A percentile compares a stretch with the other conserved stretches of the same genome.
These are phyloP conservation scores for Acidiella bohemica DNA, from an alignment of 495 filamentous ascomycete species.

Conservation along the genomic window DNA sequence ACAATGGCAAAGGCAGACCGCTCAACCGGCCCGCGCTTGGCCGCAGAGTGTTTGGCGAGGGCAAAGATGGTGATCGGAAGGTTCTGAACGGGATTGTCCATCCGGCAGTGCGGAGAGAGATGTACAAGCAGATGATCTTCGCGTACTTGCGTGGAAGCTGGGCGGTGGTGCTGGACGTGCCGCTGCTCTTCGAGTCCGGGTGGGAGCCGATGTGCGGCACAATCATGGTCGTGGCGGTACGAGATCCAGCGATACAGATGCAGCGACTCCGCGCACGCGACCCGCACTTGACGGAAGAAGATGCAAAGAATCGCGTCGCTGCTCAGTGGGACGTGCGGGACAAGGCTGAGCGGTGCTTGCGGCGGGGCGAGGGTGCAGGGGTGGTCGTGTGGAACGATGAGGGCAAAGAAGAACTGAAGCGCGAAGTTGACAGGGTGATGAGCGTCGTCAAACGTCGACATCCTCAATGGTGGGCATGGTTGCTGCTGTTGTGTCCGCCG, in stretches of 20 bases:
- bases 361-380: conserved; percentile 46
- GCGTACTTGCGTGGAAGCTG: conserved; percentile 59
- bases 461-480: conserved; percentile 69
- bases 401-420: conserved; percentile 48
- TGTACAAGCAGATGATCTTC: conserved; percentile 51
- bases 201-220: conserved; percentile 71
- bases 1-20: conserved; percentile 43
- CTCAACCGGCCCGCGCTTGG: conserved; percentile 81
- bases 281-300: conserved; percentile 53
- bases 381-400: conserved; percentile 82
- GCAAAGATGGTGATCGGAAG: conserved; percentile 50
- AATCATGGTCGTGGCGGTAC: conserved; percentile 73
- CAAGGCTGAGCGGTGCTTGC: conserved; percentile 62
- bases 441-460: conserved; percentile 44
- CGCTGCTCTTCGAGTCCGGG: conserved; percentile 73
- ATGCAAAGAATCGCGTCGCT: conserved; percentile 66
- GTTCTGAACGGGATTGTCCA: conserved; percentile 86
- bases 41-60: conserved; percentile 66
- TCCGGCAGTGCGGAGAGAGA: conserved; percentile 65
- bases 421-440: conserved; percentile 51
- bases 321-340: conserved; percentile 73
- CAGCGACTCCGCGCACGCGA: conserved; percentile 57
- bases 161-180: conserved; percentile 88
- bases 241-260: conserved; percentile 66
- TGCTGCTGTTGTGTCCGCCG: conserved; percentile 59